These are phyloP conservation scores for Colletotrichum higginsianum DNA, from an alignment of 2,329 filamentous ascomycete genomes.

Conservation along the genomic window DNA sequence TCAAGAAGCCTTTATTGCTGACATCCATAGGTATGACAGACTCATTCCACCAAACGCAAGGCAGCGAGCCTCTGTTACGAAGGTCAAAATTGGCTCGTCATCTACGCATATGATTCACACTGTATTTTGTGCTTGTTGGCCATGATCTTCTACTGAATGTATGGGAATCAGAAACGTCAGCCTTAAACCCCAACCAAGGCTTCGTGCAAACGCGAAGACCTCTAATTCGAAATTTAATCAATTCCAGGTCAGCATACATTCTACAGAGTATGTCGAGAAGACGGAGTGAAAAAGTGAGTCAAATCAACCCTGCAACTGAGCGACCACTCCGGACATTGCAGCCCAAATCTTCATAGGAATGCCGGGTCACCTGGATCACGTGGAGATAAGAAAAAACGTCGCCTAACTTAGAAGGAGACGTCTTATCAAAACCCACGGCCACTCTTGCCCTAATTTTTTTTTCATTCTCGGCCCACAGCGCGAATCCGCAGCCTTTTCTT, in stretches of 20 bases:
- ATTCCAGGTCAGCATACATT: too few species aligned
- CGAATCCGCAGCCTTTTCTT: conserved; percentile 18
- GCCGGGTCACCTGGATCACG: not conserved
- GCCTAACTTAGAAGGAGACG: not conserved
- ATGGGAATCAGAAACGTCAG: too few species aligned
- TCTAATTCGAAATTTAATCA: too few species aligned
- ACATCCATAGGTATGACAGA: not conserved
- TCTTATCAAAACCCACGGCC: conserved; percentile 9
- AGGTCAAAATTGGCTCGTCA: not conserved
- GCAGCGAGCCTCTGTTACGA: not conserved
- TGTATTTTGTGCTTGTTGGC: too few species aligned
- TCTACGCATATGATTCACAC: too few species aligned
- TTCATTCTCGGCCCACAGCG: conserved; percentile 45
- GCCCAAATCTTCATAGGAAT: not conserved
- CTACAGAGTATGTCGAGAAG: too few species aligned
- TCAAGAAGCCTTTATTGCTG: not conserved
- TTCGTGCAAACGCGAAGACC: too few species aligned
- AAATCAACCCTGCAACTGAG: too few species aligned
- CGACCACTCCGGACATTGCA: too few species aligned
- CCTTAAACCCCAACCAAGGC: too few species aligned
- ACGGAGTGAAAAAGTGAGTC: too few species aligned
- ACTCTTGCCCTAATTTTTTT: conserved; percentile 40
- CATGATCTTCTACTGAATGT: too few species aligned
- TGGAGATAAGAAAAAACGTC: conserved; percentile 12
- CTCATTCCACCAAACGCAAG: not conserved